phyloP scores from a whole-genome alignment of 163 green algal genomes.

The Chloromonas sp. region DNA sequence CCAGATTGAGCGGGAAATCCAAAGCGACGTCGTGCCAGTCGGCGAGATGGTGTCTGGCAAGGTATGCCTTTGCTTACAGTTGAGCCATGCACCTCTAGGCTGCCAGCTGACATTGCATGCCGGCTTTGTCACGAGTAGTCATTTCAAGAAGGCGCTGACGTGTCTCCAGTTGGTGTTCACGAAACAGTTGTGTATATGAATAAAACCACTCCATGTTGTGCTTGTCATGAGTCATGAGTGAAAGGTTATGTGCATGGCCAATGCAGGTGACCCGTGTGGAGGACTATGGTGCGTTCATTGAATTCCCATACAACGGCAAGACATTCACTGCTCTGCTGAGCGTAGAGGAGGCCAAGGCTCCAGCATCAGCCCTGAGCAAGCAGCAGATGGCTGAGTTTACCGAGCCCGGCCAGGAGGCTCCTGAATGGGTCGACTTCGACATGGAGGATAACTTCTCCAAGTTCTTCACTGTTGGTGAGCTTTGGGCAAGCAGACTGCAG shows the following conservation, averaged over 20 bases:
- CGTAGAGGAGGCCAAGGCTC: slow-evolving; percentile 6
- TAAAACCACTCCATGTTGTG: no score
- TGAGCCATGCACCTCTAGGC: no score
- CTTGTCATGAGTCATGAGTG: no score
- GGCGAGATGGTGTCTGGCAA: slow-evolving; percentile 42
- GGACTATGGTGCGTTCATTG: slow-evolving; percentile 71
- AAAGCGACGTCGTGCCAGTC: neutral
- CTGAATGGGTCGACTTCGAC: neutral
- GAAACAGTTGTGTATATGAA: no score
- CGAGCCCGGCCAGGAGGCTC: no score
- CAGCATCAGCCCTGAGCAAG: neutral
- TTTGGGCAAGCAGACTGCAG: neutral
- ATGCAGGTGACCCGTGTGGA: slow-evolving; percentile 41
- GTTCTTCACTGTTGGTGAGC: neutral
- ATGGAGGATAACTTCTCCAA: neutral
- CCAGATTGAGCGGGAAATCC: neutral
- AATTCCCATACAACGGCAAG: slow-evolving; percentile 31
- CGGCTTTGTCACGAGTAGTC: no score
- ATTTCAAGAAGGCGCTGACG: no score
- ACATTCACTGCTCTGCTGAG: slow-evolving; percentile 19
- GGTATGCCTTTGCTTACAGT: slow-evolving; percentile 1
- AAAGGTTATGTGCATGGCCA: no score
- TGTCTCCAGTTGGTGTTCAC: no score
- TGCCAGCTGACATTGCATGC: no score
- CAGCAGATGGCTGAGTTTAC: neutral